A percentile compares a stretch with the other conserved stretches of the same genome.
phyloP scores from a whole-genome alignment of 2,329 filamentous ascomycete species.

The Aspergillus sp. region DNA sequence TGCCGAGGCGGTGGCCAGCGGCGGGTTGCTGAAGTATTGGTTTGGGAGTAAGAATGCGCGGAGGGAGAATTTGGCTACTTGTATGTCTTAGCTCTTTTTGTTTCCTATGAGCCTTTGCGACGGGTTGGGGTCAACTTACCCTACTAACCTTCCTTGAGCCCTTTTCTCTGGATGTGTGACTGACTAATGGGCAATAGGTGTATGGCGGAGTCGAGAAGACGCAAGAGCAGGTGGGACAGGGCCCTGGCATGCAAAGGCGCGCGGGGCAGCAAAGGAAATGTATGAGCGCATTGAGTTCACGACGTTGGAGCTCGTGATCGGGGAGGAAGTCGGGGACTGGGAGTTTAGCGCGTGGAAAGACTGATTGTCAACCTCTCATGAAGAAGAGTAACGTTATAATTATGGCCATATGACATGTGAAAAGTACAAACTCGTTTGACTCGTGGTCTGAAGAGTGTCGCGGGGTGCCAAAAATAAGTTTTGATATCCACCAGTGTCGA shows the following conservation, averaged over 20 bases:
- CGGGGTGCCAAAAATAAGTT: neutral
- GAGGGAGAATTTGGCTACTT: slow-evolving; percentile 81
- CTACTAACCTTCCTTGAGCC: neutral
- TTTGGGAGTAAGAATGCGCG: slow-evolving; percentile 74
- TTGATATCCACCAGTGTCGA: neutral
- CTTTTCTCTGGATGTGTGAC: neutral
- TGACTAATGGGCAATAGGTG: slow-evolving; percentile 53
- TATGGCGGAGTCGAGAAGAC: slow-evolving; percentile 65
- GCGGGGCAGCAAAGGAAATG: slow-evolving; percentile 52
- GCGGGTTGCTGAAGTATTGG: slow-evolving; percentile 92
- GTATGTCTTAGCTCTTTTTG: slow-evolving; percentile 45
- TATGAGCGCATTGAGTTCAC: slow-evolving; percentile 71
- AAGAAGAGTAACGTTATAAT: neutral
- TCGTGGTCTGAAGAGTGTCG: neutral
- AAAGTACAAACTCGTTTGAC: neutral
- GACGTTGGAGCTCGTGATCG: slow-evolving; percentile 66
- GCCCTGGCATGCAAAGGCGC: slow-evolving; percentile 61
- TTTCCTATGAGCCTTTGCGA: neutral
- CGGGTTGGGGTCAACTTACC: neutral
- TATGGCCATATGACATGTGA: neutral
- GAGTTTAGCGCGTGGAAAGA: slow-evolving; percentile 62
- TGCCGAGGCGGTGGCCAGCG: slow-evolving; percentile 75
- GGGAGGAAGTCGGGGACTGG: slow-evolving; percentile 68
- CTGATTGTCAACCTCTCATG: neutral
- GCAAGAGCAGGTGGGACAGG: slow-evolving; percentile 63